Evolutionary conservation across 164 flowering plant species (phyloP).

Genomic region (Santalum album): DNA sequence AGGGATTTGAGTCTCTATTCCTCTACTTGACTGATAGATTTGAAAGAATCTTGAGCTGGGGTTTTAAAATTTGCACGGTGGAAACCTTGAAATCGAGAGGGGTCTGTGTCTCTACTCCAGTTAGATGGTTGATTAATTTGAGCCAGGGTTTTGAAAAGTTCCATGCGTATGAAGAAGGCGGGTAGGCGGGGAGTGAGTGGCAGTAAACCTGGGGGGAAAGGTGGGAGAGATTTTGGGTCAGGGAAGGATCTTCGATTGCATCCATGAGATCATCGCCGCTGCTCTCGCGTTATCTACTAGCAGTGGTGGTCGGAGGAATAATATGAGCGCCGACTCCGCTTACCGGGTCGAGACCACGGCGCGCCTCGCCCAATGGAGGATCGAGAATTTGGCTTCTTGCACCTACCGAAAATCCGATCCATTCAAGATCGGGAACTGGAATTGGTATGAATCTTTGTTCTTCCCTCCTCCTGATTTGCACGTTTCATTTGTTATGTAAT

Average conservation of each 20-base stretch:
- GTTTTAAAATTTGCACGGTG: not conserved
- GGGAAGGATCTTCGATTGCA: constrained; percentile 70
- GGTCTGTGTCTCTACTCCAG: no score
- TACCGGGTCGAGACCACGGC: constrained; percentile 80
- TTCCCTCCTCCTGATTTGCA: not conserved
- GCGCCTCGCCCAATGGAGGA: constrained; percentile 94
- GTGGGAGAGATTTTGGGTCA: constrained; percentile 52
- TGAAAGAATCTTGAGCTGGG: not conserved
- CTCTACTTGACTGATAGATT: no score
- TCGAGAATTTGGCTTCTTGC: constrained; percentile 64
- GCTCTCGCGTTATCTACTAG: constrained; percentile 71
- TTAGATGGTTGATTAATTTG: no score
- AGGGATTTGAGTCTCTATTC: not conserved
- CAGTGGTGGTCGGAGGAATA: no score
- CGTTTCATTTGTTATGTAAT: not conserved
- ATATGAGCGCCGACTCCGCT: constrained; percentile 40
- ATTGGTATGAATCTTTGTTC: constrained; percentile 55
- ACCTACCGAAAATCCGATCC: constrained; percentile 93
- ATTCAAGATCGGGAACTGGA: constrained; percentile 90
- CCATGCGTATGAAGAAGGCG: not conserved
- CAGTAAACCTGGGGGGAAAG: constrained; percentile 91
- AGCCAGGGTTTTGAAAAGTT: no score
- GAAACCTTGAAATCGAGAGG: no score
- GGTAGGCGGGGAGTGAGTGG: constrained; percentile 3
- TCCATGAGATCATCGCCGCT: constrained; percentile 79